Conservation (phyloP, 75 land plant species). For the Cupressus sempervirens region DNA sequence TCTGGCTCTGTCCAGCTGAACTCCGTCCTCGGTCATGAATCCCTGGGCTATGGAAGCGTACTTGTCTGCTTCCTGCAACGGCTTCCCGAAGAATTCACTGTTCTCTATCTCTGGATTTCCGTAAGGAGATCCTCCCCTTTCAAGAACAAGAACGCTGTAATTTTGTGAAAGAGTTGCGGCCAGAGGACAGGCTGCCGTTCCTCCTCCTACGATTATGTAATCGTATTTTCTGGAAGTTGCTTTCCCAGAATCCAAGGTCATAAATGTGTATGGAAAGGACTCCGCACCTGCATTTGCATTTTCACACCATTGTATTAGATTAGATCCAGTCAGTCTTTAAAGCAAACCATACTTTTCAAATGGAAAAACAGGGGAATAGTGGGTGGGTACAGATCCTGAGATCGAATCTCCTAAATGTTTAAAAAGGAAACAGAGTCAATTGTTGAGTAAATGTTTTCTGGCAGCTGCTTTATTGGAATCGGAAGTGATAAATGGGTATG, state of each 20-base stretch:
- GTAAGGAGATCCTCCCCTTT: slow-evolving; percentile 74
- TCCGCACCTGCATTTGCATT: background rate
- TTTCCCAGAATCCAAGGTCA: background rate
- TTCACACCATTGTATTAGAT: background rate
- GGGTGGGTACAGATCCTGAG: no score
- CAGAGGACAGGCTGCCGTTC: slow-evolving; percentile 32
- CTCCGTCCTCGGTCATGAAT: slow-evolving; percentile 75
- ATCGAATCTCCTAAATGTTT: no score
- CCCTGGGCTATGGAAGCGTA: slow-evolving; percentile 60
- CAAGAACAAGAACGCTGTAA: slow-evolving; percentile 50
- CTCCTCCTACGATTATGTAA: slow-evolving; percentile 35
- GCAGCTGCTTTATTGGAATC: no score
- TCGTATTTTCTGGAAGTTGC: slow-evolving; percentile 11
- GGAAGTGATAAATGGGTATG: no score
- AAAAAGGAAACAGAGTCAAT: no score
- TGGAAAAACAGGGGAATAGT: no score
- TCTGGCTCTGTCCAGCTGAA: slow-evolving; percentile 59
- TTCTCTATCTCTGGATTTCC: slow-evolving; percentile 56
- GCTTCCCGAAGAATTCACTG: slow-evolving; percentile 30
- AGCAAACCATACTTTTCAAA: no score
- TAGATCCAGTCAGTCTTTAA: background rate
- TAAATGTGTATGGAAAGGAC: background rate
- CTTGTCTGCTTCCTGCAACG: slow-evolving; percentile 34
- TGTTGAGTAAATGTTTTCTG: no score
- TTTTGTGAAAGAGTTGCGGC: slow-evolving; percentile 30